These are phyloP conservation scores for Pyrenopolyporus hunteri DNA, from an alignment of 495 filamentous ascomycete genomes.

Conservation along the genomic window DNA sequence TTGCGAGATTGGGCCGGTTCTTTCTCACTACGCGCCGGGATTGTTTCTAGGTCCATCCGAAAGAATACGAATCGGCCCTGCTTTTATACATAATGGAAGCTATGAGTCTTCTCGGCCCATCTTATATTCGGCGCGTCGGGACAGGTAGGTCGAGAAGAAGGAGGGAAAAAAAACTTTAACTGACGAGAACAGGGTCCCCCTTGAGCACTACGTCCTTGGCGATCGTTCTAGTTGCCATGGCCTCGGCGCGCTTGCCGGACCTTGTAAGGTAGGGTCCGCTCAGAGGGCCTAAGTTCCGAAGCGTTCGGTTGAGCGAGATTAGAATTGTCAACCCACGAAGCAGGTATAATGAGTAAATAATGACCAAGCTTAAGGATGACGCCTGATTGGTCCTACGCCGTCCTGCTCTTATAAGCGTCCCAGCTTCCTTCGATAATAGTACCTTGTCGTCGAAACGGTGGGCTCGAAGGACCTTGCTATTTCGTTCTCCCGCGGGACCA, in stretches of 20 bases:
- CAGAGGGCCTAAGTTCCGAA: not conserved
- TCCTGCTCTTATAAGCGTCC: not conserved
- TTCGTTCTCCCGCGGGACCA: not conserved
- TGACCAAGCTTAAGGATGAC: no score
- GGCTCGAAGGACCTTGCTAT: conserved; percentile 95
- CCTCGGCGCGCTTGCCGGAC: conserved; percentile 22
- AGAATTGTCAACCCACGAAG: not conserved
- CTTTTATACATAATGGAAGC: conserved; percentile 15
- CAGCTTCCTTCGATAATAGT: conserved; percentile 43
- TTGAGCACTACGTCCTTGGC: conserved; percentile 20
- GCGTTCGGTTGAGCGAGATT: conserved; percentile 1
- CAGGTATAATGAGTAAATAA: no score
- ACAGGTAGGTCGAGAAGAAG: not conserved
- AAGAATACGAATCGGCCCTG: conserved; percentile 27
- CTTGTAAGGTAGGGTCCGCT: not conserved
- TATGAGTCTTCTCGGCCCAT: not conserved
- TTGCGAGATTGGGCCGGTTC: conserved; percentile 6
- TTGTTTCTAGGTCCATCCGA: conserved; percentile 14
- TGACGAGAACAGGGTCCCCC: conserved; percentile 3
- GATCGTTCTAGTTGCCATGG: conserved; percentile 23
- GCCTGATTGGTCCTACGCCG: conserved; percentile 7
- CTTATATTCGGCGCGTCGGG: not conserved
- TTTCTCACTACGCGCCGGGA: conserved; percentile 19
- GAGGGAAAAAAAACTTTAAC: not conserved
- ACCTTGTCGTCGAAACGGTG: conserved; percentile 97